Evolutionary conservation across 208 protist genomes (phyloP).

Genomic region (Novymonas esmeraldas): DNA sequence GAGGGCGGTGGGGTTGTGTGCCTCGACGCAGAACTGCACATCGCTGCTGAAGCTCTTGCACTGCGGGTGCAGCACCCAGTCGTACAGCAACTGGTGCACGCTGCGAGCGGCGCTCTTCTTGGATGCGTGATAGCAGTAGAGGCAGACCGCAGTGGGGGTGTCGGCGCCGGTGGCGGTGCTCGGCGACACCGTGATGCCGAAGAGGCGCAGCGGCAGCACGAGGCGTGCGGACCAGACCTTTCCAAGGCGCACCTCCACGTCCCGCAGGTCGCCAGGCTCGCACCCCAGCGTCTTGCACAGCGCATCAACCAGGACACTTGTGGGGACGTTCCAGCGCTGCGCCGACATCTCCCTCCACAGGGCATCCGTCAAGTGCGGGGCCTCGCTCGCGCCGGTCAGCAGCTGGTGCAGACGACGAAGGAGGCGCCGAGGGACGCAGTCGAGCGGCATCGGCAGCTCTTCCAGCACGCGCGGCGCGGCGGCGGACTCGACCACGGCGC

Average conservation of each 20-base stretch:
- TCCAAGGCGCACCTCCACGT: not conserved
- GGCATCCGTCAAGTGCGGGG: not conserved
- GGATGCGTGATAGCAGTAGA: slow-evolving; percentile 2
- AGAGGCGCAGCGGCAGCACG: slow-evolving; percentile 9
- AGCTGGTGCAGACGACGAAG: slow-evolving; percentile 2
- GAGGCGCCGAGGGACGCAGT: slow-evolving; percentile 7
- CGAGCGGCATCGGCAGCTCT: slow-evolving; percentile 1
- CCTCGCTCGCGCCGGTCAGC: not conserved
- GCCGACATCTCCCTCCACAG: not conserved
- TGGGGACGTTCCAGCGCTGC: not conserved
- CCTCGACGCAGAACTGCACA: not conserved
- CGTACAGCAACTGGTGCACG: slow-evolving; percentile 1
- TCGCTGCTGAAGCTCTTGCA: not conserved
- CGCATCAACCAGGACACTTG: not conserved
- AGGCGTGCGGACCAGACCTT: slow-evolving; percentile 11
- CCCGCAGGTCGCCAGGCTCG: slow-evolving; percentile 3
- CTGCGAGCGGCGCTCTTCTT: slow-evolving; percentile 2
- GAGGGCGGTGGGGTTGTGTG: too few species aligned
- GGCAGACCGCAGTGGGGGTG: not conserved
- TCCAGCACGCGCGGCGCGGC: not conserved
- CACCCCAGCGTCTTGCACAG: slow-evolving; percentile 6
- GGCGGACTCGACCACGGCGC: too few species aligned
- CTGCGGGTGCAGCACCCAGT: slow-evolving; percentile 9
- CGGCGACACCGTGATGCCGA: not conserved
- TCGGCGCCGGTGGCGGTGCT: not conserved